Base-by-base conservation (phyloP, 345 rosid genomes). In the Durio zibethinus region DNA sequence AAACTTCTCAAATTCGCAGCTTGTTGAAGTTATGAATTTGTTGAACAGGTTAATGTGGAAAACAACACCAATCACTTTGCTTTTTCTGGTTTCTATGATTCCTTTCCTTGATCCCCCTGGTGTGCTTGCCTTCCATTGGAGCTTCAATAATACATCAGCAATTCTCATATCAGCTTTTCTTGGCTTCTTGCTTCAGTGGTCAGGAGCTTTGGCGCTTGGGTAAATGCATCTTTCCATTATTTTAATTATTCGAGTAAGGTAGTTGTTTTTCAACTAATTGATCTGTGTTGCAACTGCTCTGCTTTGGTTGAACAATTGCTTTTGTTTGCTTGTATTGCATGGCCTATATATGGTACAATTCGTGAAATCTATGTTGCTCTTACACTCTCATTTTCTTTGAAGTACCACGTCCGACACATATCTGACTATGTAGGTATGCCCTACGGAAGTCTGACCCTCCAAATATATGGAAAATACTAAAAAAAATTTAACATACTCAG, bases 131-230 rank as follows among this genome's bases (percentile, higher is more conserved):
- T 95, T 89, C 63, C 63, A 85, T 12, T 95, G 97, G 99, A 89
- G 82, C 83, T 80, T 84, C 72, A 66, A 56, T 42, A 95, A 88
- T 70, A 90, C 94, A 8, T 62, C 72, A 3, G 88, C 89, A 29
- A 92, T 95, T 79, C 87, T 95, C 42, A 3, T 81, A 48, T 95
- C 99, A 2, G 97, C 98, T 73, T 35, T 93, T 79, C 91, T 95
- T 3, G 98, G 98, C 14, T 93, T 95, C 90, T 87, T 93, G 89
- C 99, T 95, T 84, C 98, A 93, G 78, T 95, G 98, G 98, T 95
- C 98, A 0, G 99, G 97, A 64, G 98, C 99, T 69, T 87, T 93
- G 83, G 99, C 97, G 15, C 94, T 95, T 27, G 99, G 97, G 99
- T 93, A 84, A 72, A 5, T 48, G 5, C 2, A 3, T 62, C 42